phyloP scores from a whole-genome alignment of 305 asterid genomes.

The Fraxinus greggii region DNA sequence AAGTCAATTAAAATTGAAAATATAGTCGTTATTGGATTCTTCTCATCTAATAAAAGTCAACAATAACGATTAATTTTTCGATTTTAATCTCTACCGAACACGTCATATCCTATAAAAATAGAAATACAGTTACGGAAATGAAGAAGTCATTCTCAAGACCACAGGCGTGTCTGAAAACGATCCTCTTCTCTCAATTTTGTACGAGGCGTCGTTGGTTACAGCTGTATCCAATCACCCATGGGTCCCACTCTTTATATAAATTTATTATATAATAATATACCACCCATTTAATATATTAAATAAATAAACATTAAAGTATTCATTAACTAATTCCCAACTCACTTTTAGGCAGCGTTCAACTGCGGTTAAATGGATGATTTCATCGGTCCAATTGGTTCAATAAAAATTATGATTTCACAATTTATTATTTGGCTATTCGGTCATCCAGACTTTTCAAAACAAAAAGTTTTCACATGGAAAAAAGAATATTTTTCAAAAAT shows the following conservation, averaged over 20 bases:
- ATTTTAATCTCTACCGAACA: no score
- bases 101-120: no score
- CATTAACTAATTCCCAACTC: neutral
- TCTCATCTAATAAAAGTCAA: no score
- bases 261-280: neutral
- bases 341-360: neutral
- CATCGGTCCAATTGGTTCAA: neutral
- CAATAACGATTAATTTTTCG: no score
- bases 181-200: conserved; percentile 20
- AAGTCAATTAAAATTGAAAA: no score
- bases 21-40: no score
- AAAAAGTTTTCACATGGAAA: neutral
- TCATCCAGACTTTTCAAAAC: neutral
- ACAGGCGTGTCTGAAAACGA: conserved; percentile 33
- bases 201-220: conserved; percentile 45
- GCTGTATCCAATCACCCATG: conserved; percentile 56
- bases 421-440: neutral
- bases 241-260: conserved; percentile 21
- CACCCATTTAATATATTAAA: neutral
- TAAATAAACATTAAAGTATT: neutral
- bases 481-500: no score
- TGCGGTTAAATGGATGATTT: neutral
- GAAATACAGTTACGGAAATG: conserved; percentile 14
- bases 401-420: no score
- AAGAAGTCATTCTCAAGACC: conserved; percentile 34